Percentiles rank a stretch among this genome's conserved stretches.
Evolutionary conservation across 345 rosid species (phyloP).

Genomic region (Sonneratia caseolaris): DNA sequence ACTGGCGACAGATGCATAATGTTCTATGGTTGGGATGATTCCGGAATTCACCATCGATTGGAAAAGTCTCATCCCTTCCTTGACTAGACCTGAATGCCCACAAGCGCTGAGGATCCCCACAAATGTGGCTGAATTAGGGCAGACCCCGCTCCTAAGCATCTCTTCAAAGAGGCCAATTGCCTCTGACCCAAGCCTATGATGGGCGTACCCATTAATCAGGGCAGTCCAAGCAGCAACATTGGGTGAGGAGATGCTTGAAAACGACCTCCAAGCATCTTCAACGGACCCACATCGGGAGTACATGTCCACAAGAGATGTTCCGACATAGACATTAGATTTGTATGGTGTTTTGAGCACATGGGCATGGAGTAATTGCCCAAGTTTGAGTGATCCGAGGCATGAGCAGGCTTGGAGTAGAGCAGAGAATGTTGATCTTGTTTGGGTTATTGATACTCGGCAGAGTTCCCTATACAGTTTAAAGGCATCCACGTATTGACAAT

Average conservation of each 20-base stretch:
- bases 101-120: slow-evolving; percentile 47
- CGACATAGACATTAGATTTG: slow-evolving; percentile 38
- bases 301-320: slow-evolving; percentile 53
- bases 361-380: slow-evolving; percentile 40
- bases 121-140: slow-evolving; percentile 45
- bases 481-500: slow-evolving; percentile 32
- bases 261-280: slow-evolving; percentile 33
- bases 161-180: slow-evolving; percentile 32
- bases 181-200: slow-evolving; percentile 41
- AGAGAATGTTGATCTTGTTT: slow-evolving; percentile 47
- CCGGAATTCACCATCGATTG: slow-evolving; percentile 26
- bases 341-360: slow-evolving; percentile 38
- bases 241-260: slow-evolving; percentile 31
- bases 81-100: slow-evolving; percentile 33
- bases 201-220: slow-evolving; percentile 46
- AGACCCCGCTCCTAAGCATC: slow-evolving; percentile 29
- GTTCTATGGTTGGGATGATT: slow-evolving; percentile 34
- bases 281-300: slow-evolving; percentile 52
- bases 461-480: slow-evolving; percentile 26
- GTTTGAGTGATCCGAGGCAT: slow-evolving; percentile 45
- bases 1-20: slow-evolving; percentile 44
- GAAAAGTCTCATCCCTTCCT: slow-evolving; percentile 36
- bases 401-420: slow-evolving; percentile 45
- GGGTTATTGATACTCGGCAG: slow-evolving; percentile 19
- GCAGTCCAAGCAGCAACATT: slow-evolving; percentile 57